Evolutionary conservation across 768 basidiomycete species (phyloP), one percentile per base, ranked within the genome.

Genomic region (Boletus sp.): DNA sequence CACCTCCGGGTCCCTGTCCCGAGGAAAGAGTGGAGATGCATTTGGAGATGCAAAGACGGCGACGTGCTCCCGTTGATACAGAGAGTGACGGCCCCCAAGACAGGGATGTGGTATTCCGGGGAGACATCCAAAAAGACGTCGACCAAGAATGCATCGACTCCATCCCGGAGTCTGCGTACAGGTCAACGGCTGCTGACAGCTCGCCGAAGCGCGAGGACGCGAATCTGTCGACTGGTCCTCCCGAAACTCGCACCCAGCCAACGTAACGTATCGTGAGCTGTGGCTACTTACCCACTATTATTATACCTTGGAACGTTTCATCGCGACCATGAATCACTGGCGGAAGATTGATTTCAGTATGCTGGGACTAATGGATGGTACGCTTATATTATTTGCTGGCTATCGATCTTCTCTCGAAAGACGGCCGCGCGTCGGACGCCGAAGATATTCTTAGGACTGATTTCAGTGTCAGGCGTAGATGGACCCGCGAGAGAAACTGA

Each of bases 271-370:
- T 9, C 37, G 34, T 19, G 15, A 47, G 19, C 25, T 46, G 33
- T 38, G 6, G 51, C 32, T 56, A 56, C 49, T 52, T 49, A 38
- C 46, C 33, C 33, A 45, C n/a, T 35, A 34, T 4, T 48, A 44
- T 42, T 21, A 60, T 60, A 60, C 50, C 59, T 10, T 61, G 33
- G 13, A 30, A 34, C 10, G 23, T 39, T 46, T 8, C 14, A 44
- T 49, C 7, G 27, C 15, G 14, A 51, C 32, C 25, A 21, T 32
- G 46, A 17, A 38, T 35, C 14, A 25, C 25, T 11, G 19, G 32
- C 8, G 3, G 17, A 47, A 29, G 27, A 15, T 21, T 10, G 27
- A 29, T 29, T 10, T 7, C 17, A 25, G 23, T 9, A 19, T 8
- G 35, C 11, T 29, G 25, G 34, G 23, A 6, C 23, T 32, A 9